Percentiles rank a stretch among this genome's conserved stretches.
Conservation (phyloP, 441 rosid genomes). For the Populus hybrid region DNA sequence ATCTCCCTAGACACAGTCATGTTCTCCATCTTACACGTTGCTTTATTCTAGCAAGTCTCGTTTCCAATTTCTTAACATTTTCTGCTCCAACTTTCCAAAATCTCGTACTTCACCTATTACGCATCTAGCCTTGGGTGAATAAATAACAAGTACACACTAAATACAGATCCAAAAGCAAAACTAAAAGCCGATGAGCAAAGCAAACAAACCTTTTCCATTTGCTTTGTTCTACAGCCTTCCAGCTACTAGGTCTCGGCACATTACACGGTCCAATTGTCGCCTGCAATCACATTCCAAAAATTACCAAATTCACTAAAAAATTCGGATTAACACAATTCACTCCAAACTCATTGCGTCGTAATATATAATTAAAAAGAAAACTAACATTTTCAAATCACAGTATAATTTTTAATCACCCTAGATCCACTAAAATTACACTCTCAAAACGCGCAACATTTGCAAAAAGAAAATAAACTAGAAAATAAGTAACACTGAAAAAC, state of each 20-base stretch:
- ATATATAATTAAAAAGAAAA: no score
- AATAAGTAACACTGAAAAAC: background rate
- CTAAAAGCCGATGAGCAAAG: background rate
- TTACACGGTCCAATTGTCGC: conserved; percentile 91
- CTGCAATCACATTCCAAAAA: conserved; percentile 36
- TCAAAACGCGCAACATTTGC: background rate
- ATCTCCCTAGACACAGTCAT: background rate
- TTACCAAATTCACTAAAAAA: background rate
- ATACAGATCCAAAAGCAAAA: background rate
- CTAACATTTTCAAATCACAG: background rate
- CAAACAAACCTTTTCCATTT: conserved; percentile 90
- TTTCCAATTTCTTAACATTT: background rate
- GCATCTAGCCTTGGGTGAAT: background rate
- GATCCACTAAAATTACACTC: conserved; percentile 26
- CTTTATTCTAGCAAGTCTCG: background rate
- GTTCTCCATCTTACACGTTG: background rate
- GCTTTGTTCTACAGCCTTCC: conserved; percentile 97
- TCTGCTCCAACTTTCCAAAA: conserved; percentile 7
- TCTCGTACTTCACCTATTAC: background rate
- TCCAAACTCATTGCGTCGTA: background rate
- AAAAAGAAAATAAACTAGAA: no score
- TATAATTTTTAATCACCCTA: background rate
- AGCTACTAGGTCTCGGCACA: conserved; percentile 79
- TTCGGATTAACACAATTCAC: background rate
- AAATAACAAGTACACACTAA: background rate